Conservation (phyloP, 176 grass and related monocot genomes). For the Elaeis guineensis region DNA sequence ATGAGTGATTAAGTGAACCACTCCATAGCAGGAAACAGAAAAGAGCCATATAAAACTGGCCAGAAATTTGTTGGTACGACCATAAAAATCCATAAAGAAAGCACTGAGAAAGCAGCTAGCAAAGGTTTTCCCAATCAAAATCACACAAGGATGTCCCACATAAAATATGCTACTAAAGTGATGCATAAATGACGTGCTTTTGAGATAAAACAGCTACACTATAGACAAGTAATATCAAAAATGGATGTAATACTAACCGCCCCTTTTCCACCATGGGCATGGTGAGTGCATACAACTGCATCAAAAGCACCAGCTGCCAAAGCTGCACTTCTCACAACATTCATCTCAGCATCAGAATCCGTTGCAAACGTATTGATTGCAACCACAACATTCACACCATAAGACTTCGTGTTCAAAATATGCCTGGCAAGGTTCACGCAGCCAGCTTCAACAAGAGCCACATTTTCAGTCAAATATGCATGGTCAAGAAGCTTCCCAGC, state of each 20-base stretch:
- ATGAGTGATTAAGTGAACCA: too few relatives aligned
- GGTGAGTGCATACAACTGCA: slow-evolving; percentile 75
- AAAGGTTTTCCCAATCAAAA: too few relatives aligned
- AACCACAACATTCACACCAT: slow-evolving; percentile 83
- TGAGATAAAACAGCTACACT: too few relatives aligned
- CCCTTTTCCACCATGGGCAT: slow-evolving; percentile 97
- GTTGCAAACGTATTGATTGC: slow-evolving; percentile 92
- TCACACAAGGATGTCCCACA: too few relatives aligned
- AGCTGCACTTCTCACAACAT: slow-evolving; percentile 46
- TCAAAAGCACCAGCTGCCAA: slow-evolving; percentile 90
- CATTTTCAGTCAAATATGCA: slow-evolving; percentile 84
- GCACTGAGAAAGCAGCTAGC: too few relatives aligned
- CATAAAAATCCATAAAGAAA: too few relatives aligned
- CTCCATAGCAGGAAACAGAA: too few relatives aligned
- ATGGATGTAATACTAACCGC: slow-evolving; percentile 46
- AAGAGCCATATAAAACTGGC: too few relatives aligned
- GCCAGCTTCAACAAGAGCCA: slow-evolving; percentile 80
- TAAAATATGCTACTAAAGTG: too few relatives aligned
- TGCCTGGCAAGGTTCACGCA: slow-evolving; percentile 84
- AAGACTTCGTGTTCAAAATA: slow-evolving; percentile 65
- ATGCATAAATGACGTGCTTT: too few relatives aligned
- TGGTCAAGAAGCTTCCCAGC: slow-evolving; percentile 84
- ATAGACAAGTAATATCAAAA: too few relatives aligned
- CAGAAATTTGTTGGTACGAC: too few relatives aligned
- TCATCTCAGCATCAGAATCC: slow-evolving; percentile 87